These are phyloP conservation scores for Tubosaeta sp. DNA, from an alignment of 768 basidiomycete genomes.

Conservation along the genomic window DNA sequence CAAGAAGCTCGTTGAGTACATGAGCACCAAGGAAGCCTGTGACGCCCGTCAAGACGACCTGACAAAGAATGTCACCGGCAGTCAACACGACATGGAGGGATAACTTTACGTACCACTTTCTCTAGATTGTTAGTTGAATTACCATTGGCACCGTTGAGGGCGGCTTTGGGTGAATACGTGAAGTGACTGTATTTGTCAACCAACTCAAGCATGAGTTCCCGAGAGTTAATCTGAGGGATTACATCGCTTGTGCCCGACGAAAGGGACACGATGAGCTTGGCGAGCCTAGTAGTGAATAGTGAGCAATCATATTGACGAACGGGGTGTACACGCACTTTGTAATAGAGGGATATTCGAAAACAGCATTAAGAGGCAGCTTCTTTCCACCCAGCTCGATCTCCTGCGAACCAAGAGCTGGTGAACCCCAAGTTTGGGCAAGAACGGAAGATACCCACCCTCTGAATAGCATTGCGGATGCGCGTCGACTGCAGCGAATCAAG, in stretches of 20 bases:
- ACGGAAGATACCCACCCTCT: slow-evolving; percentile 29
- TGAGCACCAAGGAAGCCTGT: slow-evolving; percentile 54
- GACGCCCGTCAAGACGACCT: slow-evolving; percentile 44
- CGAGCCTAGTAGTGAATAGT: slow-evolving; percentile 27
- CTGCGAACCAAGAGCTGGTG: neutral
- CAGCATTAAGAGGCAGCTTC: slow-evolving; percentile 29
- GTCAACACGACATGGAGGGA: neutral
- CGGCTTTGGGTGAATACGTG: neutral
- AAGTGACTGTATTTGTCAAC: slow-evolving; percentile 40
- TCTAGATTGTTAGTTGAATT: slow-evolving; percentile 5
- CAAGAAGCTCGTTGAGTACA: slow-evolving; percentile 42
- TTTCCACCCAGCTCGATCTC: slow-evolving; percentile 20
- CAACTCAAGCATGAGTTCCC: slow-evolving; percentile 42
- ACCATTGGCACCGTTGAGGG: slow-evolving; percentile 7
- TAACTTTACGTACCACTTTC: slow-evolving; percentile 9
- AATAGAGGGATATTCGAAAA: slow-evolving; percentile 49
- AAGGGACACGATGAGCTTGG: slow-evolving; percentile 36
- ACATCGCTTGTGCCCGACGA: slow-evolving; percentile 27
- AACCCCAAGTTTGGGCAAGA: slow-evolving; percentile 25
- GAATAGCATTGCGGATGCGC: slow-evolving; percentile 45
- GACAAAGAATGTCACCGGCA: neutral
- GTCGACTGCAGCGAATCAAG: slow-evolving; percentile 53
- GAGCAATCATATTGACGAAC: neutral
- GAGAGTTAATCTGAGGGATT: slow-evolving; percentile 21
- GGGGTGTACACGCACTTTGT: slow-evolving; percentile 28